Conservation (phyloP, 2,329 filamentous ascomycete genomes). For the Verticillium tricorpus region DNA sequence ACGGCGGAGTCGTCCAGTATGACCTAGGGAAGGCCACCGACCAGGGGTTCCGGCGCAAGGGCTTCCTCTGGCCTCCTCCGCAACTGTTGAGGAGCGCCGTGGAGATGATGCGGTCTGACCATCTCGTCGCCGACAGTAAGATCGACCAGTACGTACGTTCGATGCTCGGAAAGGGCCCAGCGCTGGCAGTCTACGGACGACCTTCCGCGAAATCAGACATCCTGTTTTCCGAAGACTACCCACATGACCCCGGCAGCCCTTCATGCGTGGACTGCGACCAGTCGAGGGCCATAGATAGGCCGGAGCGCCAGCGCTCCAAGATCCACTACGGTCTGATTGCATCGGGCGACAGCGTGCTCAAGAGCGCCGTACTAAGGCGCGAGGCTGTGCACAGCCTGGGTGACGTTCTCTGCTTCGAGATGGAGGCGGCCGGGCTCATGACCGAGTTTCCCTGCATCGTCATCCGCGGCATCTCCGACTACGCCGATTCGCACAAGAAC, state of each 20-base stretch:
- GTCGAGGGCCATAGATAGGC: conserved; percentile 3
- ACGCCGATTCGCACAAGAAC: conserved; percentile 19
- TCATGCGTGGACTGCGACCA: conserved; percentile 7
- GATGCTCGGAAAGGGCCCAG: not conserved
- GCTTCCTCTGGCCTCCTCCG: conserved; percentile 14
- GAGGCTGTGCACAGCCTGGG: not conserved
- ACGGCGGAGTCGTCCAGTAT: conserved; percentile 8
- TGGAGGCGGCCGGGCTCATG: conserved; percentile 17
- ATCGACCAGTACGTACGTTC: not conserved
- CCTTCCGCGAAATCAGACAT: not conserved
- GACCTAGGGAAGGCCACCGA: not conserved
- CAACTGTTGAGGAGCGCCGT: conserved; percentile 11
- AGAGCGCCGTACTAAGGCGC: not conserved
- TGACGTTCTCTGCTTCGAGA: conserved; percentile 13
- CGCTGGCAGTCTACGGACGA: not conserved
- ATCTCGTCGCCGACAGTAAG: not conserved
- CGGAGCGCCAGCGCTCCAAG: conserved; percentile 1
- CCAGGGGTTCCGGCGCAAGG: conserved; percentile 6
- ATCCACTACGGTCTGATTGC: conserved; percentile 15
- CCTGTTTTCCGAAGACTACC: not conserved
- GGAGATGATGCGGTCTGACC: conserved; percentile 1
- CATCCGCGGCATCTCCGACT: conserved; percentile 16
- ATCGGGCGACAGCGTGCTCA: conserved; percentile 12
- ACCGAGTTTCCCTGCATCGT: conserved; percentile 13
- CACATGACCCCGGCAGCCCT: conserved; percentile 10